Conservation (phyloP, 345 rosid species). For the Sonneratia caseolaris region DNA sequence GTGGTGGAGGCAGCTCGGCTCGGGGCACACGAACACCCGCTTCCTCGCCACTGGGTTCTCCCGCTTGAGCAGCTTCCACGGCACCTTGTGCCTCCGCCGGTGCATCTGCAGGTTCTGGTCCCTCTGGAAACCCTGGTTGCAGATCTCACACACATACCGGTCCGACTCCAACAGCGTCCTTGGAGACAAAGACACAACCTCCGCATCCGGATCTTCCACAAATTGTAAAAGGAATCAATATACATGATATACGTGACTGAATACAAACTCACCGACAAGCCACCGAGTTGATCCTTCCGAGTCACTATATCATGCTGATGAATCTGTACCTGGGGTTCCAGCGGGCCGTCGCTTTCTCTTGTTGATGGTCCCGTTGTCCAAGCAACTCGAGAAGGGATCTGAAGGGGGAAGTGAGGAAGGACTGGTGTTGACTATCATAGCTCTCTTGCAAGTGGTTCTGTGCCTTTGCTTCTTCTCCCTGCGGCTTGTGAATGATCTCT, state of each 20-base stretch:
- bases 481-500: neutral
- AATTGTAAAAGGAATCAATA: neutral
- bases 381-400: slow-evolving; percentile 27
- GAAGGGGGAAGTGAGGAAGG: slow-evolving; percentile 11
- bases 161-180: slow-evolving; percentile 86
- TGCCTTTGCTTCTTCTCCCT: neutral
- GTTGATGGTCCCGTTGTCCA: slow-evolving; percentile 19
- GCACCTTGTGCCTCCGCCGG: slow-evolving; percentile 87
- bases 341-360: slow-evolving; percentile 82
- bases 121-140: slow-evolving; percentile 94
- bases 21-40: slow-evolving; percentile 88
- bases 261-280: neutral
- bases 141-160: slow-evolving; percentile 92
- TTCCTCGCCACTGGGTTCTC: slow-evolving; percentile 50
- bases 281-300: neutral
- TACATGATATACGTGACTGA: neutral
- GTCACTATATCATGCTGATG: neutral
- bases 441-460: neutral
- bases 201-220: slow-evolving; percentile 91
- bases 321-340: slow-evolving; percentile 69
- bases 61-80: slow-evolving; percentile 91
- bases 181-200: slow-evolving; percentile 81
- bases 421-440: slow-evolving; percentile 5
- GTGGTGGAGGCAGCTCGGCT: slow-evolving; percentile 85
- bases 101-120: slow-evolving; percentile 99